Percentiles rank a stretch among this genome's conserved stretches.
phyloP scores from a whole-genome alignment of 2,329 filamentous ascomycete genomes.

The Colletotrichum trifolii region DNA sequence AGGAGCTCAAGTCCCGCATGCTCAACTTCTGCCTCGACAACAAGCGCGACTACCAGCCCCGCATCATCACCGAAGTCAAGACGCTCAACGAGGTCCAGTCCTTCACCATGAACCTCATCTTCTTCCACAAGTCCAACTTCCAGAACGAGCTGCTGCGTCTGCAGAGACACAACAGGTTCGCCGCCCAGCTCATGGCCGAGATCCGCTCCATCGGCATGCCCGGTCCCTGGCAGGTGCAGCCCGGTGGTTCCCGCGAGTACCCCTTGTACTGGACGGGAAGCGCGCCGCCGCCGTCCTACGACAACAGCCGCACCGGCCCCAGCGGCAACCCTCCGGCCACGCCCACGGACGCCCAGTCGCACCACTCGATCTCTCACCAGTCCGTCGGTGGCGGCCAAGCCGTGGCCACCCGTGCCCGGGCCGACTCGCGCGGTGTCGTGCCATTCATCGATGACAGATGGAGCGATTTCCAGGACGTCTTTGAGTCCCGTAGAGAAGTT shows the following conservation, averaged over 20 bases:
- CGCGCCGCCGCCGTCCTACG: conserved; percentile 49
- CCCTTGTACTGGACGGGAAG: conserved; percentile 67
- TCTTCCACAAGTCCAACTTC: conserved; percentile 98
- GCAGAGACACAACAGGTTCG: conserved; percentile 92
- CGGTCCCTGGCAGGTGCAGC: conserved; percentile 71
- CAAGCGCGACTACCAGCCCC: conserved; percentile 89
- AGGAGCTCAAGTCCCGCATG: conserved; percentile 81
- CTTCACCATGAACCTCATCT: conserved; percentile 90
- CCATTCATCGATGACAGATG: conserved; percentile 45
- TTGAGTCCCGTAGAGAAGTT: conserved; percentile 53
- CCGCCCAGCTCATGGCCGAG: conserved; percentile 87
- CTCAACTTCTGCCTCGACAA: conserved; percentile 85
- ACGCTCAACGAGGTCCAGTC: conserved; percentile 85
- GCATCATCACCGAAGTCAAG: conserved; percentile 86
- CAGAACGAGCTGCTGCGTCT: conserved; percentile 94
- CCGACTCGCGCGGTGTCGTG: conserved; percentile 35
- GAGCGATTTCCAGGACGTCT: conserved; percentile 59
- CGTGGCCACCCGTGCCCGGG: conserved; percentile 39
- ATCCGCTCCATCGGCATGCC: conserved; percentile 88
- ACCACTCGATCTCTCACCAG: conserved; percentile 40
- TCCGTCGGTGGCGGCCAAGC: conserved; percentile 43
- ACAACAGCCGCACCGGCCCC: conserved; percentile 41
- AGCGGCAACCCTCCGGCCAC: conserved; percentile 34
- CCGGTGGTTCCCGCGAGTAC: conserved; percentile 75
- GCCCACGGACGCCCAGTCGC: conserved; percentile 27